Evolutionary conservation across 2,329 filamentous ascomycete genomes (phyloP).

Genomic region (Myotisia sp.): DNA sequence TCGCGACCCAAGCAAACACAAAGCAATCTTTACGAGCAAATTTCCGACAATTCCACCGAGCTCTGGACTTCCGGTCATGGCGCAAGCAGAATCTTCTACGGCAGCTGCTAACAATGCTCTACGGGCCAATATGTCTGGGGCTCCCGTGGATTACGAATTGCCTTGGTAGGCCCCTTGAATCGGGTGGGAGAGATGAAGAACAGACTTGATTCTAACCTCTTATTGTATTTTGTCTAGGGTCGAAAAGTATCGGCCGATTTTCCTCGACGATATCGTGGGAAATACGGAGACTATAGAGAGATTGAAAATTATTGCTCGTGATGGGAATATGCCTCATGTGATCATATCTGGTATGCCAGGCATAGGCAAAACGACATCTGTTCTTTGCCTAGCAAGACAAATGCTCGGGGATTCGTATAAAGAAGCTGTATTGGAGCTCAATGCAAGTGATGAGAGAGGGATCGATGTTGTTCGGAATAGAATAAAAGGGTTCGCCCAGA

Average conservation of each 20-base stretch:
- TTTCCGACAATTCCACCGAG: too few species aligned
- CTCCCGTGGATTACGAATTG: conserved; percentile 34
- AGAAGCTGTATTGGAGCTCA: conserved; percentile 90
- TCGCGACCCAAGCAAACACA: too few species aligned
- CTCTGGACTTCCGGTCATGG: conserved; percentile 22
- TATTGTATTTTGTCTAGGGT: conserved; percentile 49
- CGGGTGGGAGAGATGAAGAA: not conserved
- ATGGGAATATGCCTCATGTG: conserved; percentile 98
- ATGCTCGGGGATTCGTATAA: conserved; percentile 88
- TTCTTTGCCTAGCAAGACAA: conserved; percentile 83
- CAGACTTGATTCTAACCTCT: not conserved
- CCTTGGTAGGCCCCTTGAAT: conserved; percentile 28
- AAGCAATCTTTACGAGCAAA: too few species aligned
- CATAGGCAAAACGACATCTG: conserved; percentile 94
- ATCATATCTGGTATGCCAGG: conserved; percentile 99
- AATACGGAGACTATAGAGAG: conserved; percentile 97
- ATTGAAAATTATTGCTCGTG: conserved; percentile 93
- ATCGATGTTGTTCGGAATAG: conserved; percentile 95
- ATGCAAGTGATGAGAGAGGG: conserved; percentile 90
- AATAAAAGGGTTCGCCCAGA: conserved; percentile 97
- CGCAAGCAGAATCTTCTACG: conserved; percentile 35
- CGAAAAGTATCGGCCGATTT: conserved; percentile 91
- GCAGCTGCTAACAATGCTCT: conserved; percentile 29
- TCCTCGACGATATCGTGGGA: conserved; percentile 91
- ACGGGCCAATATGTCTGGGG: conserved; percentile 26